Evolutionary conservation across 345 rosid genomes (phyloP).

Genomic region (Euphorbia tirucalli): DNA sequence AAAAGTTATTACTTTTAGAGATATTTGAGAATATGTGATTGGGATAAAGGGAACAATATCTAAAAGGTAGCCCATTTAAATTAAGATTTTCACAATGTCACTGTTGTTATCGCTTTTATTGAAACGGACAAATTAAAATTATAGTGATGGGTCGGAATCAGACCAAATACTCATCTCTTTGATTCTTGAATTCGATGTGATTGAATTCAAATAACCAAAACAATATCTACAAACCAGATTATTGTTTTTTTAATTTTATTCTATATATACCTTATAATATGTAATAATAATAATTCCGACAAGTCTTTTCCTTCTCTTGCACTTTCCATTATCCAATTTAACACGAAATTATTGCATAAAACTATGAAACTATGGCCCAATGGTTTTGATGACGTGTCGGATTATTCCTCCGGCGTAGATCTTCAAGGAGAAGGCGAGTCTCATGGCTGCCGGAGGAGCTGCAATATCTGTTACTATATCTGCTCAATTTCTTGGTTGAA

Average conservation of each 20-base stretch:
- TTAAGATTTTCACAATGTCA: background rate
- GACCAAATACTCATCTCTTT: background rate
- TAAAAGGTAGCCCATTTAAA: too few species aligned
- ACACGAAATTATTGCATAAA: too few species aligned
- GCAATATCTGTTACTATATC: slow-evolving; percentile 31
- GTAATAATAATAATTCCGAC: too few species aligned
- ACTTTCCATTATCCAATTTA: background rate
- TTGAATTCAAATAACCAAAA: background rate
- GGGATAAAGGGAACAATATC: too few species aligned
- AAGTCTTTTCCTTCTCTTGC: too few species aligned
- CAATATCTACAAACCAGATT: background rate
- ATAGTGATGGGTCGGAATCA: background rate
- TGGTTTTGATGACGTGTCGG: slow-evolving; percentile 23
- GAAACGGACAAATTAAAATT: background rate
- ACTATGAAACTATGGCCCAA: slow-evolving; percentile 35
- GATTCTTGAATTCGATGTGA: too few species aligned
- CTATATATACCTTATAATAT: too few species aligned
- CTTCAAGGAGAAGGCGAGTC: slow-evolving; percentile 32
- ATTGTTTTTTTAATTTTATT: too few species aligned
- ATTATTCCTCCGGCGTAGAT: slow-evolving; percentile 34
- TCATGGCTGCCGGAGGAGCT: slow-evolving; percentile 36
- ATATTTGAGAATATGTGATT: too few species aligned
- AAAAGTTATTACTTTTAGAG: too few species aligned
- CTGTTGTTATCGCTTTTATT: background rate
- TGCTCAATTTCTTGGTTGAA: slow-evolving; percentile 39